Evolutionary conservation across 192 early-diverging fungal genomes (phyloP).

Genomic region (Coemansia biformis): DNA sequence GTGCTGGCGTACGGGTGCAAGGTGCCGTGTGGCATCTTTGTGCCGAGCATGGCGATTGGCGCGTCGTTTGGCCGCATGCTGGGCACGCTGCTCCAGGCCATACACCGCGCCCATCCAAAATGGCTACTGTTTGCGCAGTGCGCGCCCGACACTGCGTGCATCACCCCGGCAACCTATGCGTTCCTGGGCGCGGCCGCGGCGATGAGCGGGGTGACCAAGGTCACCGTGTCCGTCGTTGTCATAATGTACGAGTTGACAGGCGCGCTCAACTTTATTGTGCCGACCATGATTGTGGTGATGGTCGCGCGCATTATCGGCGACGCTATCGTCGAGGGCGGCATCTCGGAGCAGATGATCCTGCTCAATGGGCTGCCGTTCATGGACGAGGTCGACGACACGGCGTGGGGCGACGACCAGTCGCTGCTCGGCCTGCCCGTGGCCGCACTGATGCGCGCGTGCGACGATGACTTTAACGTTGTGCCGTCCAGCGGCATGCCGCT

Average conservation of each 20-base stretch:
- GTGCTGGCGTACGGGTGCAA: constrained; percentile 62
- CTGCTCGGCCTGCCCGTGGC: constrained; percentile 33
- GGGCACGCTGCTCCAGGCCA: constrained; percentile 72
- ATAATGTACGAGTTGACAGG: constrained; percentile 99
- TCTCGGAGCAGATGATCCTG: constrained; percentile 72
- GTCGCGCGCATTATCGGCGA: constrained; percentile 72
- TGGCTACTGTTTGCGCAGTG: constrained; percentile 71
- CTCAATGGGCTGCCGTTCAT: constrained; percentile 74
- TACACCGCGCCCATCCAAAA: constrained; percentile 60
- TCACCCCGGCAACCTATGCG: constrained; percentile 93
- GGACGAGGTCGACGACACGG: constrained; percentile 70
- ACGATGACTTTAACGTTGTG: constrained; percentile 48
- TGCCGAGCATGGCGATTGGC: constrained; percentile 94
- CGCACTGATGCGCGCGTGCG: constrained; percentile 54
- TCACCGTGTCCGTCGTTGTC: constrained; percentile 84
- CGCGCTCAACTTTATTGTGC: constrained; percentile 82
- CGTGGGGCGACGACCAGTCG: constrained; percentile 50
- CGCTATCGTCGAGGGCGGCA: constrained; percentile 65
- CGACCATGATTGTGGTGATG: constrained; percentile 72
- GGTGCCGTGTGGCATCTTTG: constrained; percentile 87
- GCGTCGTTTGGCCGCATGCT: constrained; percentile 85
- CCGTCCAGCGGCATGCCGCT: constrained; percentile 54
- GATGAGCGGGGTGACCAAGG: constrained; percentile 78
- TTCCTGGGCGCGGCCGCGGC: constrained; percentile 89
- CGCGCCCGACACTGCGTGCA: constrained; percentile 70